These are phyloP conservation scores for Chalciporus sphaerocephalus DNA, from an alignment of 768 basidiomycete genomes.

Conservation along the genomic window DNA sequence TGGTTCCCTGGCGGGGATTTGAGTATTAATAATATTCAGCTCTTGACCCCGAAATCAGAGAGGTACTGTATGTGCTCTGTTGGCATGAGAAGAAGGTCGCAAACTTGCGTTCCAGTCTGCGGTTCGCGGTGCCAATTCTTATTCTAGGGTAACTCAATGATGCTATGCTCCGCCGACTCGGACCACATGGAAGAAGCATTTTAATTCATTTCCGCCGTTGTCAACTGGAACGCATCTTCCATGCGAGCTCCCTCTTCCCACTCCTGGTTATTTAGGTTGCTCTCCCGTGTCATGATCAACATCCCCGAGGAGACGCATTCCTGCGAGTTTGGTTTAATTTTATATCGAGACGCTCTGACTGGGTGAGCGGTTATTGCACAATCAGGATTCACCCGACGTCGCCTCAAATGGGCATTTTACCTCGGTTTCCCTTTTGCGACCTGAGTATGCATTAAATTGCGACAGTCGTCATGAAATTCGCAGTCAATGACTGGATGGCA, in stretches of 20 bases:
- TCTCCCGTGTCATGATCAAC: not conserved
- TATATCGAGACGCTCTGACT: not conserved
- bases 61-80: not conserved
- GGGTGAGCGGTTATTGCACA: not conserved
- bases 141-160: not conserved
- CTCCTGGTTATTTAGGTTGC: not conserved
- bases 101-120: not conserved
- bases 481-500: not conserved
- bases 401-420: not conserved
- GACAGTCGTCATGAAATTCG: not conserved
- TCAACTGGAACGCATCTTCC: not conserved
- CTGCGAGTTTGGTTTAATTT: not conserved
- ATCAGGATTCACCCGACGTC: not conserved
- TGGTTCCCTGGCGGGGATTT: not conserved
- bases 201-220: not conserved
- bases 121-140: not conserved
- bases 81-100: not conserved
- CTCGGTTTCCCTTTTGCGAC: not conserved
- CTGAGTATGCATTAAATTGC: too few species aligned
- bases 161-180: not conserved
- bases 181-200: not conserved
- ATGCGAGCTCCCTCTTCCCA: not conserved
- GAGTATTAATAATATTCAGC: too few species aligned
- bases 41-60: too few species aligned
- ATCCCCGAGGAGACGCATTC: not conserved